These are phyloP conservation scores for Talaromyces sp. DNA, from an alignment of 2,329 filamentous ascomycete species.

Conservation along the genomic window DNA sequence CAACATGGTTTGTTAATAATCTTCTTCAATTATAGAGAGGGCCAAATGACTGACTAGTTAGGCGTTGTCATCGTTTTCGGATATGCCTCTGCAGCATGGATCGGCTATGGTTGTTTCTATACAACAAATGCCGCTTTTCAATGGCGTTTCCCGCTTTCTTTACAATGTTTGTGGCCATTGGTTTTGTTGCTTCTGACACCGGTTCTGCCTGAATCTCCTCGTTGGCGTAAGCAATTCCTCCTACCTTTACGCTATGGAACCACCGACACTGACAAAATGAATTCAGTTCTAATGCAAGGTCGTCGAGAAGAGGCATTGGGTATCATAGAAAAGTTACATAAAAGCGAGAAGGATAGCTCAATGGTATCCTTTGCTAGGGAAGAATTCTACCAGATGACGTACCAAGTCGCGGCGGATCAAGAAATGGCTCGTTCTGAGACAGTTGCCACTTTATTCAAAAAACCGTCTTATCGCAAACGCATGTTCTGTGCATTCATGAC, in stretches of 20 bases:
- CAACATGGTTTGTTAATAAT: conserved; percentile 1
- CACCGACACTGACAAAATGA: not conserved
- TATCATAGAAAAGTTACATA: conserved; percentile 16
- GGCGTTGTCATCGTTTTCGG: conserved; percentile 1
- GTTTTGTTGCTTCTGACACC: conserved; percentile 18
- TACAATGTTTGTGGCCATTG: conserved; percentile 20
- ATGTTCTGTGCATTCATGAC: conserved; percentile 2
- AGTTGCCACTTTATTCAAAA: not conserved
- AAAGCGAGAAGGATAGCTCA: conserved; percentile 14
- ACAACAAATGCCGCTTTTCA: conserved; percentile 7
- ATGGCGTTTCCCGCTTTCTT: conserved; percentile 22
- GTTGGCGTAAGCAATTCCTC: conserved; percentile 9
- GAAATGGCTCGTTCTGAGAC: not conserved
- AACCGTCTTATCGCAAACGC: not conserved
- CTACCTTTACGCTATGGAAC: not conserved
- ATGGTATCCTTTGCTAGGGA: conserved; percentile 19
- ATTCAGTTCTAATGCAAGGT: conserved; percentile 1
- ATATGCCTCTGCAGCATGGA: conserved; percentile 4
- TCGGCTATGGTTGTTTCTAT: conserved; percentile 3
- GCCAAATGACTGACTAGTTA: not conserved
- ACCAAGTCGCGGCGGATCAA: conserved; percentile 18
- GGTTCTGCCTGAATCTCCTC: conserved; percentile 15
- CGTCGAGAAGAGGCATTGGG: conserved; percentile 10
- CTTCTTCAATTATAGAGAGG: not conserved
- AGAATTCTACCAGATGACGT: conserved; percentile 25